Conservation (phyloP, 2,329 filamentous ascomycete genomes). For the Paramyrothecium sp. region DNA sequence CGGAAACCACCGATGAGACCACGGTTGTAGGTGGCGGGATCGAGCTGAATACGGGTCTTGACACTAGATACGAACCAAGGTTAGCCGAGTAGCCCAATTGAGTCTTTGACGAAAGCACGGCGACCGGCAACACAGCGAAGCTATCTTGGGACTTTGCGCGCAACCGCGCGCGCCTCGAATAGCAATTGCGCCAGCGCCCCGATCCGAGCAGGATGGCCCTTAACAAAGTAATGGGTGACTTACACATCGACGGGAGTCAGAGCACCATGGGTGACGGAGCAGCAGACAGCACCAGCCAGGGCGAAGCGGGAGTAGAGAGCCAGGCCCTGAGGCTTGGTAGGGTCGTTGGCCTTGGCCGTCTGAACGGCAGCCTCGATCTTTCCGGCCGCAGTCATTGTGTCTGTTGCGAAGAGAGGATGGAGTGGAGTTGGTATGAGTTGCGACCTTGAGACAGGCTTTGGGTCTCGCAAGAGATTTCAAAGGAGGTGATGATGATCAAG, state of each 20-base stretch:
- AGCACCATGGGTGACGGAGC: conserved; percentile 93
- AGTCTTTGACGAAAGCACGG: neutral
- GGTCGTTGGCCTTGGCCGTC: conserved; percentile 37
- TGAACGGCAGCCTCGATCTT: conserved; percentile 45
- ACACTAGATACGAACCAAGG: conserved; percentile 54
- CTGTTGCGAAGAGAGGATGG: conserved; percentile 5
- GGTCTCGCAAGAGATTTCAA: neutral
- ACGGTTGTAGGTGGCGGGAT: conserved; percentile 84
- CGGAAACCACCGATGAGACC: conserved; percentile 84
- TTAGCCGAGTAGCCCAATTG: neutral
- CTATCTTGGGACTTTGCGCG: neutral
- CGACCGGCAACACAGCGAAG: neutral
- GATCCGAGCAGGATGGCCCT: too few species aligned
- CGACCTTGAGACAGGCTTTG: neutral
- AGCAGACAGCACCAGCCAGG: conserved; percentile 96
- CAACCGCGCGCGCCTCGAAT: neutral
- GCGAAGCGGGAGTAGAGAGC: conserved; percentile 93
- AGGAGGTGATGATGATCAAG: neutral
- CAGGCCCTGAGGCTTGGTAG: conserved; percentile 47
- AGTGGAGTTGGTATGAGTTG: neutral
- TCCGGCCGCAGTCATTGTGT: conserved; percentile 42
- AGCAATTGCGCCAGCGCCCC: neutral
- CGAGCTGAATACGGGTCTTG: conserved; percentile 95
- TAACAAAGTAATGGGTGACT: conserved; percentile 53
- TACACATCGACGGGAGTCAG: conserved; percentile 99